Evolutionary conservation across 495 filamentous ascomycete genomes (phyloP), one percentile per base, ranked within the genome.

Genomic region (Staphylotrichum longicolle): DNA sequence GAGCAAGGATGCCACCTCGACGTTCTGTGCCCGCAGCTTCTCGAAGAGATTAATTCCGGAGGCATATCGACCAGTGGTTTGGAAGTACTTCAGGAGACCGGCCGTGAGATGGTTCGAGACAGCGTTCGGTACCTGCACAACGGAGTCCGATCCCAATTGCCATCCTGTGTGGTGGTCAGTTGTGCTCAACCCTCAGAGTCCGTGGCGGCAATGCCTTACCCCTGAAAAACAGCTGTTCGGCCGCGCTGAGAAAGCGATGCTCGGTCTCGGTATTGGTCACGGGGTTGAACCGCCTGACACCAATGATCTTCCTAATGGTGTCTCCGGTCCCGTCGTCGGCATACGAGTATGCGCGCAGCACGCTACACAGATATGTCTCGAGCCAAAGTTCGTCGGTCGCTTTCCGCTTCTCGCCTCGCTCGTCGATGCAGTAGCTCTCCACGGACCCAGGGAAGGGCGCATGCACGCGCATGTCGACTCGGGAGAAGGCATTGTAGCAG

Each of bases 401-500:
- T 55, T 91, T 88, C 35, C 91, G 84, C 76, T 94, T 96, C 67
- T 97, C 91, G 57, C 94, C 95, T 60, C 91, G 85, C 75, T 98
- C 93, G 73, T 98, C 93, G 62, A 98, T 88, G 72, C 93, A 96
- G 75, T 96, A 97, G 69, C 89, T 89, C 74, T 98, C 93, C 42
- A 98, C 90, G 27, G 88, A 91, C 55, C 94, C 94, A 37, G 94
- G 94, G 66, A 98, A 97, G 59, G 91, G 91, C 34, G 97, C 94
- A 67, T 96, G 91, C 27, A 98, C 93, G 47, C 94, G 91, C 95
- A 98, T 98, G 70, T 98, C 94, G 42, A 97, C 82, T 60, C 96
- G 85, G 9, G 94, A 98, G 77, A 98, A 98, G 64, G 94, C 94
- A 91, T 98, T 98, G 81, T 98, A 98, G 76, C 95, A 98, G 77